A percentile compares a stretch with the other conserved stretches of the same genome.
Conservation (phyloP, 2,329 filamentous ascomycete species). For the Botrytis byssoidea region DNA sequence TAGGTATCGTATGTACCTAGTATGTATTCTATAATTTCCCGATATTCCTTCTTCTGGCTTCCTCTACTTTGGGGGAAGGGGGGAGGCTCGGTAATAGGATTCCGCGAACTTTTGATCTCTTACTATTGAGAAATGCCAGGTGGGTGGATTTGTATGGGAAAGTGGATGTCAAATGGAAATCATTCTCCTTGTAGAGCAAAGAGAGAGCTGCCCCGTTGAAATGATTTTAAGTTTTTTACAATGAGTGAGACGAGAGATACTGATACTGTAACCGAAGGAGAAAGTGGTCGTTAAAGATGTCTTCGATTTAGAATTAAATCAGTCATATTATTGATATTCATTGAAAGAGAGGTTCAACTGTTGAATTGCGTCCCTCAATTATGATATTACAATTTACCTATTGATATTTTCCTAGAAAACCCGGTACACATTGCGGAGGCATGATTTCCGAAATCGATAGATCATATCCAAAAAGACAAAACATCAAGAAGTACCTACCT, state of each 20-base stretch:
- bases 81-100: neutral
- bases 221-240: neutral
- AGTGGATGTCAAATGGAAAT: conserved; percentile 9
- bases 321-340: neutral
- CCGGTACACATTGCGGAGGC: neutral
- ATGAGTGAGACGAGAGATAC: conserved; percentile 13
- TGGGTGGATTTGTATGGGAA: conserved; percentile 1
- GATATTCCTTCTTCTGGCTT: neutral
- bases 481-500: neutral
- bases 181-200: conserved; percentile 1
- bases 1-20: neutral
- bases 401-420: neutral
- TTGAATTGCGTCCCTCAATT: neutral
- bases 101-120: conserved; percentile 4
- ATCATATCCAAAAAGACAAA: neutral
- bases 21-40: neutral
- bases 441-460: neutral
- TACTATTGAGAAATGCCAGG: neutral
- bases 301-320: conserved; percentile 4
- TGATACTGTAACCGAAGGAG: conserved; percentile 7
- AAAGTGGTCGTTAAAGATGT: neutral
- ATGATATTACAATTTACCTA: neutral
- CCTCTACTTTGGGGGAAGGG: neutral
- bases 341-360: neutral
- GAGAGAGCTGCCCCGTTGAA: neutral